phyloP scores from a whole-genome alignment of 2,329 filamentous ascomycete genomes.

The Tolypocladium guangdongense region DNA sequence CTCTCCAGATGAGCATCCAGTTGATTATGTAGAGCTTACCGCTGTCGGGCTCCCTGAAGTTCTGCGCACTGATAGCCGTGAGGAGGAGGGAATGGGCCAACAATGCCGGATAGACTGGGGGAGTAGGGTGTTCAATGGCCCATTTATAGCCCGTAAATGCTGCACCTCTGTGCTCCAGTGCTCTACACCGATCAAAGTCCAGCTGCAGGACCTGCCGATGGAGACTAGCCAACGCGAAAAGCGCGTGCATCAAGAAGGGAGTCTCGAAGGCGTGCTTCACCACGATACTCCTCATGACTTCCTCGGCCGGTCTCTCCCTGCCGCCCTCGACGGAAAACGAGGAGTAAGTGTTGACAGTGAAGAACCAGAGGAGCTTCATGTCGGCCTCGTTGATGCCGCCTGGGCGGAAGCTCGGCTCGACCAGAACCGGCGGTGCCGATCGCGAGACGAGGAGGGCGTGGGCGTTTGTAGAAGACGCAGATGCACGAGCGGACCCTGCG shows the following conservation, averaged over 20 bases:
- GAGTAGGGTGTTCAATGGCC: constrained; percentile 36
- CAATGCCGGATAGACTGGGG: constrained; percentile 36
- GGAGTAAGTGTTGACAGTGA: constrained; percentile 32
- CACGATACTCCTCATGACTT: constrained; percentile 34
- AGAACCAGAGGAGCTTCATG: constrained; percentile 47
- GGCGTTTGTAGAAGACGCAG: background rate
- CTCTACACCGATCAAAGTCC: constrained; percentile 25
- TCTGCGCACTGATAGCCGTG: constrained; percentile 37
- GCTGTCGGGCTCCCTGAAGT: constrained; percentile 35
- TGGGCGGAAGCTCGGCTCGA: constrained; percentile 20
- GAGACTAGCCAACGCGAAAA: constrained; percentile 40
- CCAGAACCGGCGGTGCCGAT: constrained; percentile 5
- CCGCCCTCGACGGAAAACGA: constrained; percentile 33
- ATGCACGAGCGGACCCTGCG: background rate
- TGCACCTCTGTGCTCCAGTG: constrained; percentile 33
- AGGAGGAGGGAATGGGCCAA: constrained; percentile 40
- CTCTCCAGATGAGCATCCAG: constrained; percentile 46
- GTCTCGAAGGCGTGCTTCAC: constrained; percentile 38
- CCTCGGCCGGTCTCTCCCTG: constrained; percentile 22
- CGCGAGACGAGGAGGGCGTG: background rate
- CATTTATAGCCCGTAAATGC: constrained; percentile 40
- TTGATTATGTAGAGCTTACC: constrained; percentile 39
- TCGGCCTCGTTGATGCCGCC: constrained; percentile 27
- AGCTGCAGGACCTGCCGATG: constrained; percentile 33
- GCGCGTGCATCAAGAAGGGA: constrained; percentile 43